Base-by-base conservation (phyloP, 805 yeast species). In the Lipomyces yamanashiensis region DNA sequence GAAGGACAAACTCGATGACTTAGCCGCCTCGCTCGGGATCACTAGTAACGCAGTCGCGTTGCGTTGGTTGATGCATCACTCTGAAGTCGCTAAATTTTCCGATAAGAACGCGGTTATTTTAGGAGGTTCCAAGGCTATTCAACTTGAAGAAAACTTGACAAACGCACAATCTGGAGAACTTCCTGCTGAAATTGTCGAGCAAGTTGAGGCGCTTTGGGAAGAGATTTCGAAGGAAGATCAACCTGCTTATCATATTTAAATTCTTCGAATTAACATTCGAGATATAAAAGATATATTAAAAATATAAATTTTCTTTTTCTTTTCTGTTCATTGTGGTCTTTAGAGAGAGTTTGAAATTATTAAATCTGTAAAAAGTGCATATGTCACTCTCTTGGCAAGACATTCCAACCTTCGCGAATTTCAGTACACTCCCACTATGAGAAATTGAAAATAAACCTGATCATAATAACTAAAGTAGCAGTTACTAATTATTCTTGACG, bases 11-110 rank as follows among this genome's bases (percentile, higher is more conserved):
- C 49, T 61, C 7, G 43, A 36, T 10, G 60, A 34, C 4, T 44
- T 55, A 10, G 57, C 64, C 2, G 40, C 13, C 13, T 55, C 39
- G 34, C 39, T 41, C 36, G 60, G 55, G 7, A 51, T 55, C 17
- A 44, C 52, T 17, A 37, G 43, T 34, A 59, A 53, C 23, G 63
- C 49, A 2, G 48, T 59, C 34, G 61, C 61, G 17, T 40, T 58
- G 52, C 67, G 74, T n/a, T 72, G 74, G 74, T 41, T 70, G 17
- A 53, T 60, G 15, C 62, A 63, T 62, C 54, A 68, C 52, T 71
- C 74, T 2, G 52, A 56, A 8, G 58, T 72, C 17, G 55, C 51
- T 13, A 56, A 62, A 39, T 44, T n/a, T n/a, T 72, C 70, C 13
- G 73, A 70, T 47, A 23, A 36, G 37, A 57, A 57, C n/a, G 74